Conservation (phyloP, 1,284 basidiomycete genomes). For the Trichosporon sp. region DNA sequence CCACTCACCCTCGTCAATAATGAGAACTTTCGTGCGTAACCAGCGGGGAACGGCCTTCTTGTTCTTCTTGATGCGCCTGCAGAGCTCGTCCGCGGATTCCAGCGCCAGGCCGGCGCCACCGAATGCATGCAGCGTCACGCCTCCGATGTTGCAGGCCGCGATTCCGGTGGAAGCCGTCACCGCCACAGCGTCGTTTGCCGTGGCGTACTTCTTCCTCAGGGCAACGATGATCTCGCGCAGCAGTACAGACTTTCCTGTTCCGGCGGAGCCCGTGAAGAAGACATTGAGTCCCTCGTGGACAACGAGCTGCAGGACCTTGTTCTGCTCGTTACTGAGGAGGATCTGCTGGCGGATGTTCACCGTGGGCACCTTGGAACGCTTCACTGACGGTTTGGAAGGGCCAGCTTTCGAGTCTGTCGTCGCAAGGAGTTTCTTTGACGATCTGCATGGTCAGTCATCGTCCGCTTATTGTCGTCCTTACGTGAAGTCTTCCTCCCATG, state of each 20-base stretch:
- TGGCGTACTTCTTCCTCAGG: conserved; percentile 55
- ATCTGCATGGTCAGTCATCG: conserved; percentile 6
- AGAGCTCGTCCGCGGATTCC: conserved; percentile 62
- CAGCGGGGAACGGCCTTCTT: conserved; percentile 66
- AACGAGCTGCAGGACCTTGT: conserved; percentile 66
- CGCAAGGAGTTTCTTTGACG: conserved; percentile 21
- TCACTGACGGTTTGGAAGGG: neutral
- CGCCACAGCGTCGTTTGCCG: conserved; percentile 60
- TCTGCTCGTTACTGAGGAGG: conserved; percentile 73
- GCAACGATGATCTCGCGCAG: conserved; percentile 79
- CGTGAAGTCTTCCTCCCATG: conserved; percentile 40
- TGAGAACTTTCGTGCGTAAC: conserved; percentile 70
- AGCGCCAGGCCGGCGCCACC: conserved; percentile 79
- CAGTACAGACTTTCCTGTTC: conserved; percentile 89
- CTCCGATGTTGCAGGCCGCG: conserved; percentile 90
- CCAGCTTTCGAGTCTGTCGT: neutral
- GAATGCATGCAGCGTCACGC: conserved; percentile 89
- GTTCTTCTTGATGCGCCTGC: conserved; percentile 65
- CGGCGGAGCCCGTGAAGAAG: conserved; percentile 98
- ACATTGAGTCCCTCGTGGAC: conserved; percentile 68
- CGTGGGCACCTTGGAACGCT: conserved; percentile 9
- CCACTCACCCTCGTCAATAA: conserved; percentile 83
- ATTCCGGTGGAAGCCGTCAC: conserved; percentile 88
- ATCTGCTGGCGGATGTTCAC: conserved; percentile 50
- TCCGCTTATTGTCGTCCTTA: conserved; percentile 18